Conservation (phyloP, 305 asterid species). For the Euphrasia arctica region DNA sequence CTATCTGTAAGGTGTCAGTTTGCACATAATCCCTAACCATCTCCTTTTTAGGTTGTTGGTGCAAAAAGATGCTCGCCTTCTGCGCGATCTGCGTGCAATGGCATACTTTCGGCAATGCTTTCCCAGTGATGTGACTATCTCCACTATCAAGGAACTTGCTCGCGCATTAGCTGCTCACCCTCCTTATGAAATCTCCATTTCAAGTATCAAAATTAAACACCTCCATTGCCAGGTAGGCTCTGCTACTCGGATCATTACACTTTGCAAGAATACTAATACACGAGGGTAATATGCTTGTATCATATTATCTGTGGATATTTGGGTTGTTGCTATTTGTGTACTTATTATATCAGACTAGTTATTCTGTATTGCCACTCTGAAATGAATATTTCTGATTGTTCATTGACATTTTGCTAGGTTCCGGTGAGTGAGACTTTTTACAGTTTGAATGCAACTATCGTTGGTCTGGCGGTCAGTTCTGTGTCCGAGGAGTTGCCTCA, state of each 20-base stretch:
- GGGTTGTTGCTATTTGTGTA: slow-evolving; percentile 3
- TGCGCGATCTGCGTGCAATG: slow-evolving; percentile 71
- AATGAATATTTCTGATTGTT: slow-evolving; percentile 20
- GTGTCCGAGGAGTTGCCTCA: slow-evolving; percentile 52
- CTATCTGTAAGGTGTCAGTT: slow-evolving; percentile 10
- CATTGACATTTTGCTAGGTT: slow-evolving; percentile 49
- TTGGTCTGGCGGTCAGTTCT: slow-evolving; percentile 74
- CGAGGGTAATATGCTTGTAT: neutral
- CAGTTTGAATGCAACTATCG: slow-evolving; percentile 85
- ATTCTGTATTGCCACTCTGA: slow-evolving; percentile 5
- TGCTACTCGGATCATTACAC: slow-evolving; percentile 19
- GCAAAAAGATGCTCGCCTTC: slow-evolving; percentile 57
- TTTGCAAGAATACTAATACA: neutral
- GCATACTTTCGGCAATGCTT: slow-evolving; percentile 93
- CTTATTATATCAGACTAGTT: neutral
- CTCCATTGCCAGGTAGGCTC: slow-evolving; percentile 74
- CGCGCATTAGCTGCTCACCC: slow-evolving; percentile 75
- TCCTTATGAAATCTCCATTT: slow-evolving; percentile 73
- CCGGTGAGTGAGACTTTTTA: slow-evolving; percentile 60
- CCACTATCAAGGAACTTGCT: slow-evolving; percentile 81
- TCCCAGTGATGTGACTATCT: slow-evolving; percentile 51
- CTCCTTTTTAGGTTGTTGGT: slow-evolving; percentile 49
- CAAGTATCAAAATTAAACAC: slow-evolving; percentile 68
- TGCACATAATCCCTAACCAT: slow-evolving; percentile 20
- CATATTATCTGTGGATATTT: slow-evolving; percentile 1